Conservation (phyloP, 164 flowering plant species). For the Magnolia changhungtana region DNA sequence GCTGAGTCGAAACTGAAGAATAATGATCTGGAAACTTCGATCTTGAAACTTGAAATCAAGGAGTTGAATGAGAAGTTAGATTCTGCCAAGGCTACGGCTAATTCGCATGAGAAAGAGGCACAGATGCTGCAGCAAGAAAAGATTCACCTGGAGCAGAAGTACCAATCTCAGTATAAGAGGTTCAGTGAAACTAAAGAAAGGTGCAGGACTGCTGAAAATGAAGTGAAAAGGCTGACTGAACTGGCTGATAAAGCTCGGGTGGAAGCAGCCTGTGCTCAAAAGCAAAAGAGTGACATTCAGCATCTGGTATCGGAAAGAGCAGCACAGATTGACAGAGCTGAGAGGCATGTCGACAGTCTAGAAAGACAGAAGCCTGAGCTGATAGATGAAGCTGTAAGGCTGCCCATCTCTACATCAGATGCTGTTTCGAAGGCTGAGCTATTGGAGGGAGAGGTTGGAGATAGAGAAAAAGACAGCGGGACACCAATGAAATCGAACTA, state of each 20-base stretch:
- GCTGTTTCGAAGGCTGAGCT: constrained; percentile 57
- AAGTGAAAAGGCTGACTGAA: constrained; percentile 72
- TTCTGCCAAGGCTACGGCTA: constrained; percentile 51
- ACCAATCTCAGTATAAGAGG: constrained; percentile 59
- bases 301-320: constrained; percentile 71
- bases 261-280: constrained; percentile 62
- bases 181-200: constrained; percentile 81
- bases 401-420: constrained; percentile 55
- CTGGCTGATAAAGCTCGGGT: constrained; percentile 75
- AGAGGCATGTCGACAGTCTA: constrained; percentile 65
- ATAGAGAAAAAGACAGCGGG: constrained; percentile 73
- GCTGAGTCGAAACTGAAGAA: constrained; percentile 71
- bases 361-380: constrained; percentile 57
- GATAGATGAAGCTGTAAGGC: constrained; percentile 41
- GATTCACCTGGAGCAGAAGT: constrained; percentile 64
- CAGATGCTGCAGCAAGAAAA: constrained; percentile 72
- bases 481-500: constrained; percentile 63
- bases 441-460: constrained; percentile 76
- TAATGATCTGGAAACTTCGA: constrained; percentile 54
- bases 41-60: constrained; percentile 55
- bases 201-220: constrained; percentile 72
- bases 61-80: constrained; percentile 65
- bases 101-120: constrained; percentile 68
- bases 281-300: constrained; percentile 62
- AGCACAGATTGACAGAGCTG: constrained; percentile 67